A percentile compares a stretch with the other conserved stretches of the same genome.
phyloP scores from a whole-genome alignment of 225 moss, liverwort and hornwort genomes.

The Pleurozium schreberi region DNA sequence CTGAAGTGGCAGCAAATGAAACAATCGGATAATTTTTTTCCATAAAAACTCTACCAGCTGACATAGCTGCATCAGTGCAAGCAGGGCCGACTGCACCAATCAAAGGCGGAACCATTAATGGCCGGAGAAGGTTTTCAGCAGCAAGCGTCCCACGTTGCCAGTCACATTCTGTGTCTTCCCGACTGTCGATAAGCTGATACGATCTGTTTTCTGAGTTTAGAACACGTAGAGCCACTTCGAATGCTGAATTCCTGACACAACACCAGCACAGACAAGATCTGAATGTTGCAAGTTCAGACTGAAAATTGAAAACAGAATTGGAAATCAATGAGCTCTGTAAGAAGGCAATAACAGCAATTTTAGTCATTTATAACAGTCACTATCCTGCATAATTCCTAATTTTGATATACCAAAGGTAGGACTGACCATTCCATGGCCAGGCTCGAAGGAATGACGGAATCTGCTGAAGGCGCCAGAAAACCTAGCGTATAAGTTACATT shows the following conservation, averaged over 20 bases:
- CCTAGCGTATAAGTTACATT: constrained; percentile 39
- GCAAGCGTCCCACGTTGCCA: constrained; percentile 32
- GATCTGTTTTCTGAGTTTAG: constrained; percentile 56
- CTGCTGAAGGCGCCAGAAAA: constrained; percentile 57
- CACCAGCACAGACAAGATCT: background rate
- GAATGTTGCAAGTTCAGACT: background rate
- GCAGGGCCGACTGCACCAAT: constrained; percentile 82
- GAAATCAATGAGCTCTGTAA: background rate
- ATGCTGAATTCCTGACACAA: constrained; percentile 64
- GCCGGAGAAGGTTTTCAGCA: constrained; percentile 40
- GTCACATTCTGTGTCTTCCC: constrained; percentile 52
- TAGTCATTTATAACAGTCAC: background rate
- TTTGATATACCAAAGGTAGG: background rate
- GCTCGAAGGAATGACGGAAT: constrained; percentile 55
- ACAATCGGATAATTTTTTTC: constrained; percentile 39
- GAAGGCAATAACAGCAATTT: background rate
- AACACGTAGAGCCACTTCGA: constrained; percentile 65
- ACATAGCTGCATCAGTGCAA: constrained; percentile 68
- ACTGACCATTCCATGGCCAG: constrained; percentile 65
- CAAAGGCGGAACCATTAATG: constrained; percentile 8
- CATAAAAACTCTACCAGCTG: constrained; percentile 52
- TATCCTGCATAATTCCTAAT: background rate
- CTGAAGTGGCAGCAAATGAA: constrained; percentile 88
- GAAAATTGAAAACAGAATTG: background rate
- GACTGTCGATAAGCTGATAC: constrained; percentile 34